phyloP scores from a whole-genome alignment of 768 basidiomycete species.

The Leccinum rimulosum region DNA sequence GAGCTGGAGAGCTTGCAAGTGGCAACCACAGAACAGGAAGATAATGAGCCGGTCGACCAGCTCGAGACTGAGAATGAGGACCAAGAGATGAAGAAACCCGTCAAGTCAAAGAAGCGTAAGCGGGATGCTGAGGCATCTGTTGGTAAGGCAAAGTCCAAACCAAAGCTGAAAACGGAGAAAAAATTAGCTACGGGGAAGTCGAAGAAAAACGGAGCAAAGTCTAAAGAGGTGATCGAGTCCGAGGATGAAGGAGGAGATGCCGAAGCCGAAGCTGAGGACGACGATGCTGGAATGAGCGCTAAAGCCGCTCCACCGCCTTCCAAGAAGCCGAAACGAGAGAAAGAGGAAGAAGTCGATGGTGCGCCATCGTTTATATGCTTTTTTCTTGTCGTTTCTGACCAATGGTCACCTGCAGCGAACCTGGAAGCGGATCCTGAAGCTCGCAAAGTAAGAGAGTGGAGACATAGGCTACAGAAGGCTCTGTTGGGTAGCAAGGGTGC shows the following conservation, averaged over 20 bases:
- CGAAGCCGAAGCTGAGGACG: conserved; percentile 46
- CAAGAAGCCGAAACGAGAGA: conserved; percentile 61
- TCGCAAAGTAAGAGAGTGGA: conserved; percentile 82
- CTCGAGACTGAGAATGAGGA: conserved; percentile 52
- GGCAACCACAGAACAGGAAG: conserved; percentile 45
- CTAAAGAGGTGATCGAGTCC: conserved; percentile 62
- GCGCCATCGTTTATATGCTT: conserved; percentile 23
- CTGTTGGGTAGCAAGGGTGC: conserved; percentile 65
- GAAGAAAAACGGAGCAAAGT: conserved; percentile 60
- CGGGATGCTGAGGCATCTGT: conserved; percentile 52
- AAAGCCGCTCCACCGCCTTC: conserved; percentile 58
- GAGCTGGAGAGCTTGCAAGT: conserved; percentile 36
- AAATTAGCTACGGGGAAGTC: conserved; percentile 31
- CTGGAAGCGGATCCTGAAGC: conserved; percentile 60
- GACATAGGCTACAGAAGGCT: conserved; percentile 87
- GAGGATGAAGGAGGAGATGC: conserved; percentile 56
- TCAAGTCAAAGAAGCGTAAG: conserved; percentile 58
- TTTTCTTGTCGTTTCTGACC: conserved; percentile 7
- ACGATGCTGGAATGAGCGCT: conserved; percentile 48
- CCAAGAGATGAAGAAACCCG: conserved; percentile 48
- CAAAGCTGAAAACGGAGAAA: conserved; percentile 46
- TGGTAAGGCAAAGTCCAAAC: conserved; percentile 39
- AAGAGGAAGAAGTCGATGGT: conserved; percentile 64
- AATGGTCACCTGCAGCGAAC: conserved; percentile 31
- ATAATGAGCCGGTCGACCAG: conserved; percentile 65